Base-by-base conservation (phyloP, 345 rosid species). In the Combretum micranthum region DNA sequence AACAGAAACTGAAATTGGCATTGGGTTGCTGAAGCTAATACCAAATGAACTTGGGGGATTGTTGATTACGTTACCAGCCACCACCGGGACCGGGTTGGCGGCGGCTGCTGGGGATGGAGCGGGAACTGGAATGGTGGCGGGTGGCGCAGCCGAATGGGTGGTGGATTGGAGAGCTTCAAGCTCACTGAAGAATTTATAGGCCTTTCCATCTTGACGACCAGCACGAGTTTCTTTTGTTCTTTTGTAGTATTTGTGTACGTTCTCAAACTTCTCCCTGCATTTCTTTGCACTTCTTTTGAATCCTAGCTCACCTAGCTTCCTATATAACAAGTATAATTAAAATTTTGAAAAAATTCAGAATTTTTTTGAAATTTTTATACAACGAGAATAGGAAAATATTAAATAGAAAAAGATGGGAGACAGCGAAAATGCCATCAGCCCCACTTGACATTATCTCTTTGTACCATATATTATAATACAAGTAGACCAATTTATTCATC, bases 261-360 rank as follows among this genome's bases (percentile, higher is more conserved):
- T 90, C 80, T 90, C 96, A 67, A 90, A 90, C 69, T 90, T 90
- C 58, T 90, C 97, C 62, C 79, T 90, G 69, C 97, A 90, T 69
- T 87, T 90, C 76, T 90, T 90, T 4, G 93, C 85, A 67, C 77
- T 90, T 55, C 97, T 74, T 59, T 60, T 75, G 78, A 78, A 87
- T 49, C 97, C 97, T 20, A 77, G 63, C 79, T 87, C 96, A 59
- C 72, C 81, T 10, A 90, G 74, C 80, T 90, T 87, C 82, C 97
- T 90, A 88, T 90, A 88, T 32, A 32, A 32, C 53, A 21, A 60
- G 19, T 5, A 52, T 46, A 46, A 43, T 32, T 32, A 26, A n/a
- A n/a, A n/a, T n/a, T n/a, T n/a, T n/a, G n/a, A n/a, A n/a, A n/a
- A n/a, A n/a, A n/a, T n/a, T n/a, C 16, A 32, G 32, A 32, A 32